Percentiles rank a stretch among this genome's conserved stretches.
These are phyloP conservation scores for Podospora appendiculata DNA, from an alignment of 495 filamentous ascomycete species.

Conservation along the genomic window DNA sequence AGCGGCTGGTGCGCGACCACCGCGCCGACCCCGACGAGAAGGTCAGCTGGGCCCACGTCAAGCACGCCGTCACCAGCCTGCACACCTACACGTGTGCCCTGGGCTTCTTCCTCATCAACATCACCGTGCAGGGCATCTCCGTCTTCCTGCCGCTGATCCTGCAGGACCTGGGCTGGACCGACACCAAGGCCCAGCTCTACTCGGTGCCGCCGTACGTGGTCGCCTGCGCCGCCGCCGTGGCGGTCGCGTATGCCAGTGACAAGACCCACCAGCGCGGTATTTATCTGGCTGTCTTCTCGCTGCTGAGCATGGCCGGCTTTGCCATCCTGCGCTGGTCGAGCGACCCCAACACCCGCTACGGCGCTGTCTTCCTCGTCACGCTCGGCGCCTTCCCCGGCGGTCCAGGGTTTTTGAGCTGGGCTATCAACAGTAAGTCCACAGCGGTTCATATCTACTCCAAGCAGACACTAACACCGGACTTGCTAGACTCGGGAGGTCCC, in stretches of 20 bases:
- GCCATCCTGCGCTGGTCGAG: constrained; percentile 21
- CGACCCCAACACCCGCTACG: constrained; percentile 25
- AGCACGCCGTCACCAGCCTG: constrained; percentile 30
- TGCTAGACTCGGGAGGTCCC: constrained; percentile 40
- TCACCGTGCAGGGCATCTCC: constrained; percentile 43
- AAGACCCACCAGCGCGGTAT: constrained; percentile 54
- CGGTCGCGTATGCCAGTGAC: constrained; percentile 52
- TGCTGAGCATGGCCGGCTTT: constrained; percentile 40
- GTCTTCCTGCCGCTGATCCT: constrained; percentile 47
- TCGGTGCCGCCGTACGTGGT: constrained; percentile 45
- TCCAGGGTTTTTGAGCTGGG: constrained; percentile 49
- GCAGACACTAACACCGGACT: not conserved
- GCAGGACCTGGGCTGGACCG: constrained; percentile 35
- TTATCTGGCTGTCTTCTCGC: constrained; percentile 37
- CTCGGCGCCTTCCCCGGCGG: constrained; percentile 45
- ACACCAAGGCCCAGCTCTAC: constrained; percentile 38
- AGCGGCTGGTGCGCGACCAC: constrained; percentile 32
- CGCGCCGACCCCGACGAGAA: constrained; percentile 24
- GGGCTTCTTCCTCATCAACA: constrained; percentile 45
- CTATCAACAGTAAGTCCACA: constrained; percentile 37
- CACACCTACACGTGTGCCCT: constrained; percentile 41
- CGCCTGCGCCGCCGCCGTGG: constrained; percentile 48
- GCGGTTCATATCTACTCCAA: not conserved
- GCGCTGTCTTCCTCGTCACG: constrained; percentile 41
- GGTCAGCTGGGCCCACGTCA: constrained; percentile 31